These are phyloP conservation scores for Coemansia sp. DNA, from an alignment of 192 early-diverging fungal genomes.

Conservation along the genomic window DNA sequence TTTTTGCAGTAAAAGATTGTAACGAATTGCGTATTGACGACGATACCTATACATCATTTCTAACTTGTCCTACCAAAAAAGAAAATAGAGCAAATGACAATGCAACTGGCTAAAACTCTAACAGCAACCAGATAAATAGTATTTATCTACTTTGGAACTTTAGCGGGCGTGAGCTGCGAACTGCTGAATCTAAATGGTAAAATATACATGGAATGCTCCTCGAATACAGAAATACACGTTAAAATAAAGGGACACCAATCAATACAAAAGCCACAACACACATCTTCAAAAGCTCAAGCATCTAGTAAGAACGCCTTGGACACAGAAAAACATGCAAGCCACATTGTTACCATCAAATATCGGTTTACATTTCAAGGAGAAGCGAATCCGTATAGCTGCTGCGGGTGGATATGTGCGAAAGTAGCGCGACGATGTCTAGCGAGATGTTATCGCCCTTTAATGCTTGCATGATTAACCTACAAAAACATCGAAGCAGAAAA, in stretches of 20 bases:
- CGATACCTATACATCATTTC: too few species aligned
- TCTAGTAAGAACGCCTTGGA: neutral
- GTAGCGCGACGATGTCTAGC: neutral
- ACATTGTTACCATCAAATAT: neutral
- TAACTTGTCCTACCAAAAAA: too few species aligned
- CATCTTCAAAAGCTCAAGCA: neutral
- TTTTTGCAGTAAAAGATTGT: too few species aligned
- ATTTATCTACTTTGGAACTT: neutral
- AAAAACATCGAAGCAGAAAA: neutral
- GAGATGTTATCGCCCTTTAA: neutral
- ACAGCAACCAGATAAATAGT: too few species aligned
- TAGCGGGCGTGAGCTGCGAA: neutral
- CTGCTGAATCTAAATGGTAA: conserved; percentile 1
- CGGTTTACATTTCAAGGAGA: conserved; percentile 31
- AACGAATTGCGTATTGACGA: too few species aligned
- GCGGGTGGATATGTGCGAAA: conserved; percentile 6
- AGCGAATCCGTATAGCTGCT: conserved; percentile 14
- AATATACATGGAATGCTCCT: neutral
- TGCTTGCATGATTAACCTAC: conserved; percentile 21
- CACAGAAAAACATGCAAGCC: neutral
- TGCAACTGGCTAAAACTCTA: too few species aligned
- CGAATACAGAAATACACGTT: conserved; percentile 3
- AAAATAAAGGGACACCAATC: neutral
- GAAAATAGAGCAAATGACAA: too few species aligned
- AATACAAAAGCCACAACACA: neutral